Percentiles rank a stretch among this genome's conserved stretches.
These are phyloP conservation scores for Ochetophila trinervis DNA, from an alignment of 306 rosid species.

Conservation along the genomic window DNA sequence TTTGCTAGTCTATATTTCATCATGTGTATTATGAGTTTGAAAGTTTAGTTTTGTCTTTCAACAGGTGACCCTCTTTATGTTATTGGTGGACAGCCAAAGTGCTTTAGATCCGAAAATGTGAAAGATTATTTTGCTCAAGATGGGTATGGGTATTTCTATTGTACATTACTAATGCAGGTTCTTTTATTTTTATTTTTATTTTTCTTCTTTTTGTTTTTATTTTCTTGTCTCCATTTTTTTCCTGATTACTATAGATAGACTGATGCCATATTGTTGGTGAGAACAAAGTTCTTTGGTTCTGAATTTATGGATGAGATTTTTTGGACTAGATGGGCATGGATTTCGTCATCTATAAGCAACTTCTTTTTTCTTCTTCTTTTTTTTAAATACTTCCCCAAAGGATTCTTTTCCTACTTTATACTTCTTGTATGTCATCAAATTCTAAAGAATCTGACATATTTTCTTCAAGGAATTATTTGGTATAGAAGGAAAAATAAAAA, in stretches of 20 bases:
- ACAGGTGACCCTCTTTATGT: conserved; percentile 87
- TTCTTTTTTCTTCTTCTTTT: conserved; percentile 3
- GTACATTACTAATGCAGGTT: not conserved
- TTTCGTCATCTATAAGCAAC: too few species aligned
- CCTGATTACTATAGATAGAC: not conserved
- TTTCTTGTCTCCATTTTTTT: not conserved
- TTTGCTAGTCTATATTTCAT: not conserved
- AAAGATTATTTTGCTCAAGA: conserved; percentile 66
- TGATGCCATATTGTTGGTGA: not conserved
- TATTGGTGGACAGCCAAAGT: conserved; percentile 76
- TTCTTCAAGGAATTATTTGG: not conserved
- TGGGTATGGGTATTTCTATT: conserved; percentile 47
- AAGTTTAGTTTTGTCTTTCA: not conserved
- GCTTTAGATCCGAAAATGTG: conserved; percentile 37
- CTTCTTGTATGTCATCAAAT: not conserved
- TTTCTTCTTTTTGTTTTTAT: not conserved
- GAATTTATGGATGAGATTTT: too few species aligned
- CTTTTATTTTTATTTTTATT: not conserved
- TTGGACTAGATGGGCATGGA: not conserved
- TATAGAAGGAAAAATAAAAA: not conserved
- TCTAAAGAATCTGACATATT: not conserved
- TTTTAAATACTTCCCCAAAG: not conserved
- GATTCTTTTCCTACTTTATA: too few species aligned
- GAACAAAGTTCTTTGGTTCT: too few species aligned
- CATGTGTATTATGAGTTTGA: not conserved